Base-by-base conservation (phyloP, 306 rosid genomes). In the Trichosanthes cucumerina region DNA sequence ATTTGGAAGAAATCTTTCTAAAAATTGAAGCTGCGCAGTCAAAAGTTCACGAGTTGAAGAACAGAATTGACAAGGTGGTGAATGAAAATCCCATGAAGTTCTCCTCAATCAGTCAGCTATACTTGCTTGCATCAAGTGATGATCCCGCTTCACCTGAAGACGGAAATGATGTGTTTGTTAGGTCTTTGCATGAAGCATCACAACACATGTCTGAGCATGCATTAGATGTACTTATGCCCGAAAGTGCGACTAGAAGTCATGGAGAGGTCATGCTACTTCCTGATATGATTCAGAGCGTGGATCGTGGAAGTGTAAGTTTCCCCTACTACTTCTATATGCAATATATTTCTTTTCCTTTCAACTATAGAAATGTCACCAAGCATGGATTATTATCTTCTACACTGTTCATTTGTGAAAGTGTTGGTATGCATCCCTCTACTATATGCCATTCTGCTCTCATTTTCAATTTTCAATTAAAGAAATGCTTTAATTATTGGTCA, bases 21-120 rank as follows among this genome's bases (percentile, higher is more conserved):
- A 82, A 84, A 81, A 82, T 89, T 80, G 97, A 85, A 83, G 86
- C 77, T 53, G 80, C 81, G 54, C 86, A 84, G 41, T 86, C 86
- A 18, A 84, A 75, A 75, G 85, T 90, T 73, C 83, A 59, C 12
- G 47, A 78, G 64, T 83, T 94, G 87, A 88, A 81, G 84, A 44
- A 82, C 63, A 88, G 91, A 88, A 77, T 79, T 43, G 89, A 86
- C 53, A 84, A 77, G 79, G 85, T 91, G 41, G 71, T 86, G 69
- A 77, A 76, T 57, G 91, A 88, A 84, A 88, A 87, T 66, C 78
- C 69, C 4, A 81, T 72, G 62, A 88, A 82, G 47, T 74, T 83
- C 66, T 80, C 82, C 78, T 82, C 89, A 13, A 53, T 63, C 44
- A 83, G 81, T 78, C 81, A 79, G 60, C 81, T 78, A 82, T 77